These are phyloP conservation scores for Phoma sp. DNA, from an alignment of 2,329 filamentous ascomycete genomes.

Conservation along the genomic window DNA sequence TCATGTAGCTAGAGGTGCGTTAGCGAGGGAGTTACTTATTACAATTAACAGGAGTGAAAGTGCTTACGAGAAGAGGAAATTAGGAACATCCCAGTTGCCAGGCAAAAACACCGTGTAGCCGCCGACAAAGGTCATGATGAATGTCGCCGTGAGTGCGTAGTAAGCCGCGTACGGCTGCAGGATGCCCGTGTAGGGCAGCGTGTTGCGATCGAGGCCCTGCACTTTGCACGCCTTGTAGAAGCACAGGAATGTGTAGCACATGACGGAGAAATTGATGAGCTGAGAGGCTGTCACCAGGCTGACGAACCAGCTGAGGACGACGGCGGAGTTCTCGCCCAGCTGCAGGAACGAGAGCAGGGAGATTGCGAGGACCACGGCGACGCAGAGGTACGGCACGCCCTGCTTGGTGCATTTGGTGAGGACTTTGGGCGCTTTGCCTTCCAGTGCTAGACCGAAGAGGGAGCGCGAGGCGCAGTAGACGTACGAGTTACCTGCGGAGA, in stretches of 20 bases:
- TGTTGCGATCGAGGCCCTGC: constrained; percentile 71
- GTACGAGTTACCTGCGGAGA: constrained; percentile 63
- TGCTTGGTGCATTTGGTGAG: constrained; percentile 64
- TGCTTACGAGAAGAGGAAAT: constrained; percentile 73
- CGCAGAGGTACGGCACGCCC: constrained; percentile 77
- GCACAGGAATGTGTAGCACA: constrained; percentile 72
- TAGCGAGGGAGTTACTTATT: constrained; percentile 9
- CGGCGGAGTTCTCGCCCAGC: constrained; percentile 69
- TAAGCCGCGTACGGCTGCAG: constrained; percentile 76
- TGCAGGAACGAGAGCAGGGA: constrained; percentile 77
- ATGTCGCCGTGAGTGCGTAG: constrained; percentile 67
- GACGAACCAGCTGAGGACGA: constrained; percentile 77
- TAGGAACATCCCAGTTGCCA: constrained; percentile 69
- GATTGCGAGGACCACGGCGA: constrained; percentile 69
- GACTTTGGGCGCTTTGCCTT: constrained; percentile 61
- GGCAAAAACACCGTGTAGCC: constrained; percentile 80
- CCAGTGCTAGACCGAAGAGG: constrained; percentile 61
- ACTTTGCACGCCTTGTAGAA: constrained; percentile 73
- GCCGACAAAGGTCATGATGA: constrained; percentile 75
- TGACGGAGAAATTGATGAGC: constrained; percentile 55
- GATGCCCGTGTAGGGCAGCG: constrained; percentile 72
- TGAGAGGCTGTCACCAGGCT: constrained; percentile 76
- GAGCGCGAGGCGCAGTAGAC: constrained; percentile 62
- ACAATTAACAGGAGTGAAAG: background rate
- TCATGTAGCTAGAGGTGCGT: constrained; percentile 62